phyloP scores from a whole-genome alignment of 164 flowering plant genomes.

The Vitis rupestris region DNA sequence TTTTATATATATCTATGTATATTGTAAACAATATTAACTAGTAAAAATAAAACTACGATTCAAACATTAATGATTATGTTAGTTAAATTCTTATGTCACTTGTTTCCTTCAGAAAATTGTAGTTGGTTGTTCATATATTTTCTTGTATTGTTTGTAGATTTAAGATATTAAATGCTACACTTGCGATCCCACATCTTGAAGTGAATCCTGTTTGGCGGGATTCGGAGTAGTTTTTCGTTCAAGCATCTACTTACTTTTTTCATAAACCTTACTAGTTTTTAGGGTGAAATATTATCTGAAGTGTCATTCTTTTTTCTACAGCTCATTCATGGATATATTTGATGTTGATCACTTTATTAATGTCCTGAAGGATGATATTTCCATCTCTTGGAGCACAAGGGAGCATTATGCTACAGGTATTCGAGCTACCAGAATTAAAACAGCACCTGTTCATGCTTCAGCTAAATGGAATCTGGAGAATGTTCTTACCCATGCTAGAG shows the following conservation, averaged over 20 bases:
- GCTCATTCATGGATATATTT: conserved; percentile 88
- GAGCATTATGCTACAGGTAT: conserved; percentile 92
- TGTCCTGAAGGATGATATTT: conserved; percentile 79
- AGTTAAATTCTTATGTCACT: neutral
- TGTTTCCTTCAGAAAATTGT: neutral
- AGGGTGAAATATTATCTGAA: conserved; percentile 11
- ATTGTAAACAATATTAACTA: too few relatives aligned
- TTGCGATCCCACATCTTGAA: conserved; percentile 88
- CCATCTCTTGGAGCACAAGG: conserved; percentile 91
- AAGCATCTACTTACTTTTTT: neutral
- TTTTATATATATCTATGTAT: too few relatives aligned
- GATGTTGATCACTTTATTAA: conserved; percentile 96
- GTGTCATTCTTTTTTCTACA: conserved; percentile 35
- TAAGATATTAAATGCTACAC: conserved; percentile 93
- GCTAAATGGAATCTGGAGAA: conserved; percentile 91
- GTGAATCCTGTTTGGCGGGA: conserved; percentile 98
- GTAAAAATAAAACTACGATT: too few relatives aligned
- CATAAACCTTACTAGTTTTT: neutral
- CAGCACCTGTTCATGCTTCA: conserved; percentile 95
- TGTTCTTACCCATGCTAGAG: conserved; percentile 73
- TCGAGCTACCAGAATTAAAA: conserved; percentile 80
- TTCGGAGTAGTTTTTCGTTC: conserved; percentile 57
- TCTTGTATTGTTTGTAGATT: conserved; percentile 37
- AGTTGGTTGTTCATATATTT: neutral
- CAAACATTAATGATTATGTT: neutral